Conservation (phyloP, 805 yeast genomes). For the Candida loeiensis region DNA sequence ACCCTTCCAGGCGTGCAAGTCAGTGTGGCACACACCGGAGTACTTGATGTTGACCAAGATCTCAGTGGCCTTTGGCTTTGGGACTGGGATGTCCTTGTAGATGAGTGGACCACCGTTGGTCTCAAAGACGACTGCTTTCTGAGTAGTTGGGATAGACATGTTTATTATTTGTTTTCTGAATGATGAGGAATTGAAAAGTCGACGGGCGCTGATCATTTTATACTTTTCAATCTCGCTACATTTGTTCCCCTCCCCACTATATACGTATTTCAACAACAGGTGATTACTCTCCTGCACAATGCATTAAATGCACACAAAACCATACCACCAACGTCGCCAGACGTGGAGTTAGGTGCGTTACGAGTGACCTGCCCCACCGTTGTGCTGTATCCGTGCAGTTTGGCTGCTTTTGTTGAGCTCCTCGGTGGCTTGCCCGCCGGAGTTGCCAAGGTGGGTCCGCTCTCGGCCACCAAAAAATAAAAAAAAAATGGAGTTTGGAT, state of each 20-base stretch:
- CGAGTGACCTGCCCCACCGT: too few species aligned
- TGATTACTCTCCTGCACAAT: conserved; percentile 3
- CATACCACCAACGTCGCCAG: too few species aligned
- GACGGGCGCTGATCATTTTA: neutral
- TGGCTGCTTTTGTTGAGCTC: too few species aligned
- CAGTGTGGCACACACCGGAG: conserved; percentile 48
- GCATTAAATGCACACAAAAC: neutral
- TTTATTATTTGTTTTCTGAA: conserved; percentile 2
- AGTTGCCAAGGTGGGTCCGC: neutral
- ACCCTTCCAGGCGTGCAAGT: conserved; percentile 47
- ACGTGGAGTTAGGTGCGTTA: too few species aligned
- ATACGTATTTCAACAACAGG: neutral
- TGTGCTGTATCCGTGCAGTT: too few species aligned
- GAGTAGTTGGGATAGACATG: conserved; percentile 37
- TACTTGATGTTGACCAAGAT: conserved; percentile 42
- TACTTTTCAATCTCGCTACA: conserved; percentile 1
- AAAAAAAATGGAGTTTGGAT: neutral
- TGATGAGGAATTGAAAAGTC: conserved; percentile 1
- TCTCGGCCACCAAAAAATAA: neutral
- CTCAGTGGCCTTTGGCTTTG: conserved; percentile 39
- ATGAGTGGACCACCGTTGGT: conserved; percentile 40
- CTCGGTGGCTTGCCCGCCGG: too few species aligned
- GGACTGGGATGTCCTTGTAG: conserved; percentile 30
- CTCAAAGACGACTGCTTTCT: conserved; percentile 43
- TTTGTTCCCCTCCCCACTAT: neutral